Conservation (phyloP, 345 rosid genomes). For the Trapa incisa region DNA sequence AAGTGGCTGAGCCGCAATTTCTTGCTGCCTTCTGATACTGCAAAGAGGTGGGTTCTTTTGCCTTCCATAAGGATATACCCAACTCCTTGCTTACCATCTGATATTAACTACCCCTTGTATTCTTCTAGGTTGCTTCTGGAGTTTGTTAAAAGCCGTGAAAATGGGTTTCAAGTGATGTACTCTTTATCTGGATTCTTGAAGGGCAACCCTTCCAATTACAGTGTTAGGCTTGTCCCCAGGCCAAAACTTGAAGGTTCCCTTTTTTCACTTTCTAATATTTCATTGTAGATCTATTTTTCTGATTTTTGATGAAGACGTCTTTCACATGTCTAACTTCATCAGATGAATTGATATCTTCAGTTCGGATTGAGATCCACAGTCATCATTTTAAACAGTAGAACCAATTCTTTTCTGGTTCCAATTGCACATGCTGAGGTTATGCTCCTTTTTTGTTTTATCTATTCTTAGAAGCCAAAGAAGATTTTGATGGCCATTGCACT, state of each 20-base stretch:
- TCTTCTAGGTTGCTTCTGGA: constrained; percentile 62
- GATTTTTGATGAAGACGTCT: background rate
- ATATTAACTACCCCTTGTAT: background rate
- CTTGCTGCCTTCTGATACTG: constrained; percentile 54
- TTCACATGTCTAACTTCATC: no score
- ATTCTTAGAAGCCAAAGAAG: constrained; percentile 62
- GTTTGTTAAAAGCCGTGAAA: constrained; percentile 48
- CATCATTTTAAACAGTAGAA: background rate
- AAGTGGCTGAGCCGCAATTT: constrained; percentile 94
- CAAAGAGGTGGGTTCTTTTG: constrained; percentile 47
- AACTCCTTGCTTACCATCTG: background rate
- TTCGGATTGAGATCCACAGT: background rate
- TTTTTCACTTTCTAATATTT: background rate
- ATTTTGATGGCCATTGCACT: constrained; percentile 51
- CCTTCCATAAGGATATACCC: constrained; percentile 2
- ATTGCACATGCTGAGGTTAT: background rate
- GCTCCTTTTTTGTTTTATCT: constrained; percentile 6
- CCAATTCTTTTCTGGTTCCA: background rate
- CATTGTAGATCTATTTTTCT: background rate
- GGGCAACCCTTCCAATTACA: constrained; percentile 43
- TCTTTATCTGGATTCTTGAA: constrained; percentile 74
- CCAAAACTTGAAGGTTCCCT: constrained; percentile 59
- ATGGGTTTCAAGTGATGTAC: constrained; percentile 55
- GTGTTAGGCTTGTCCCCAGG: constrained; percentile 51
- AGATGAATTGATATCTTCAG: no score